Evolutionary conservation across 2,329 filamentous ascomycete species (phyloP).

Genomic region (Colletotrichum tabaci): DNA sequence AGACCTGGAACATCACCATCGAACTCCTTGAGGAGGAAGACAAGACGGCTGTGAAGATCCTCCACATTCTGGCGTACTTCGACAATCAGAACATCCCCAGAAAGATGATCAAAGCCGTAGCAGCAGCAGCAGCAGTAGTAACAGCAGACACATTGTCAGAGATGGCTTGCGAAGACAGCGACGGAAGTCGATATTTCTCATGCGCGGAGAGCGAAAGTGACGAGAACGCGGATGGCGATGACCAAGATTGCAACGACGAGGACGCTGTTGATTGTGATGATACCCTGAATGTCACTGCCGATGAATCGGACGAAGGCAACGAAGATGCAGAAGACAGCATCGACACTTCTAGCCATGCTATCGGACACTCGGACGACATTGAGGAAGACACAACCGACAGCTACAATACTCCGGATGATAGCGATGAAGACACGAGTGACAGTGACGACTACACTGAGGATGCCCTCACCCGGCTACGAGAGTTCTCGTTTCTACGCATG

Average conservation of each 20-base stretch:
- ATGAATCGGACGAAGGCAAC: no score
- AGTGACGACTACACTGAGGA: background rate
- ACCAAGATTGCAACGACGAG: no score
- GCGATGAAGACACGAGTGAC: background rate
- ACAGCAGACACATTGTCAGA: background rate
- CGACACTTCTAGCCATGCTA: no score
- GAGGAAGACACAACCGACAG: no score
- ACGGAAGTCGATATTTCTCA: background rate
- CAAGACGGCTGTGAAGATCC: background rate
- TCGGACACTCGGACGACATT: no score
- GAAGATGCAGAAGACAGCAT: no score
- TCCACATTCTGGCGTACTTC: background rate
- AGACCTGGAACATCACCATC: conserved; percentile 1
- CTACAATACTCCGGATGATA: no score
- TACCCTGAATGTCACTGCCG: no score
- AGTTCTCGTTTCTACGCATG: background rate
- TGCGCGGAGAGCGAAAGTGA: background rate
- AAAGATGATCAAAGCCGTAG: background rate
- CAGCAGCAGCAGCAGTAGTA: background rate
- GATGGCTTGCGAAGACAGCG: no score
- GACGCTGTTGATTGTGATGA: background rate
- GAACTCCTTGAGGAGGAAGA: background rate
- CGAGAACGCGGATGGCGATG: background rate
- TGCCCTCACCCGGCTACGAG: background rate
- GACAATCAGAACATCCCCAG: background rate